Base-by-base conservation (phyloP, 2,329 filamentous ascomycete genomes). In the Paraphoma chrysanthemicola region DNA sequence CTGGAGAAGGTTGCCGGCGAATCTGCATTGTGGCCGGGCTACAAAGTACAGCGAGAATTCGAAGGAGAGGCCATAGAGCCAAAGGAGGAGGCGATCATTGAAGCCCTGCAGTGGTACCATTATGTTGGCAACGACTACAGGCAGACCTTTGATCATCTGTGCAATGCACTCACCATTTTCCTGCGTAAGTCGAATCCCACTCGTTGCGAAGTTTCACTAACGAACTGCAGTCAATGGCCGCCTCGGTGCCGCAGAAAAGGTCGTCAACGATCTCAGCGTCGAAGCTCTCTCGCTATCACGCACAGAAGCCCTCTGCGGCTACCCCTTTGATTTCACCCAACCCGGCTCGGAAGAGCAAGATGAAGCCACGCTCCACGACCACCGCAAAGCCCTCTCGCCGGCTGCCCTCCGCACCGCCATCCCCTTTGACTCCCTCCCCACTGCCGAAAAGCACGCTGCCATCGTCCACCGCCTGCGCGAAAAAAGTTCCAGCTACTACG, bases 61-160 rank as follows among this genome's bases (percentile, higher is more conserved):
- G 86, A 93, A 50, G 61, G 69, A 2, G 50, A 56, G 12, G 50
- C 59, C 51, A 88, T 88, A 4, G 85, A 87, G 1, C 81, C 87
- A 7, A 77, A 82, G 43, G 86, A 90, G 56, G 89, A 94, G 60
- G 86, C 89, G 33, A 82, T 97, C 49, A 92, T 97, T 44, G 85
- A 90, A 54, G 88, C 90, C 38, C 79, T 97, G 56, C 91, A 96
- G 70, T 98, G 94, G 93, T 88, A 94, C 73, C 80, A 91, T 55
- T 83, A 91, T 53, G 85, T 94, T 8, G 86, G 90, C 48, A 89
- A 86, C n/a, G 65, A 74, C 9, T 63, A 62, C 30, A 57, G 84
- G 14, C 83, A 89, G 55, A 88, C 91, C 18, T 91, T 94, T 67
- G 78, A 81, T 16, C 82, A 87, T 53, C 88, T 92, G 42, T 85